Percentiles rank a stretch among this genome's conserved stretches.
phyloP scores from a whole-genome alignment of 2,329 filamentous ascomycete species.

The Aspergillus caelatus region DNA sequence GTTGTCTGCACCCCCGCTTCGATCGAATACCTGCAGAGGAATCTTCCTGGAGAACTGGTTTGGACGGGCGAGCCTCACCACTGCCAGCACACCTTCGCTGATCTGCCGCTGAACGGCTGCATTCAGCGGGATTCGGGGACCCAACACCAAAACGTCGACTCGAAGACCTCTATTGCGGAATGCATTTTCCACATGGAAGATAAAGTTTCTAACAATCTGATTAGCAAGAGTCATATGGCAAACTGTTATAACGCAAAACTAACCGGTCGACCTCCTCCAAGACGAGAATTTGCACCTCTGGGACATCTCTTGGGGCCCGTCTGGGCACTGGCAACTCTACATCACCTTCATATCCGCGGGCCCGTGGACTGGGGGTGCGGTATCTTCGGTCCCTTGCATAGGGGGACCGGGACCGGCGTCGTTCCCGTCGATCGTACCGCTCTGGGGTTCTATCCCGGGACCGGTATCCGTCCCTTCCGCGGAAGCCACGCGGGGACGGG shows the following conservation, averaged over 20 bases:
- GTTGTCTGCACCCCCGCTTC: conserved; percentile 71
- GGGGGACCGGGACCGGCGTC: conserved; percentile 72
- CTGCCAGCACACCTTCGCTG: conserved; percentile 82
- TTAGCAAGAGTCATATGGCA: background rate
- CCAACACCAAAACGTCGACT: conserved; percentile 78
- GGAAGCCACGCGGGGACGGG: conserved; percentile 61
- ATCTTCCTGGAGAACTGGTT: conserved; percentile 74
- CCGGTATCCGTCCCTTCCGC: conserved; percentile 66
- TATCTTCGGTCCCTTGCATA: conserved; percentile 64
- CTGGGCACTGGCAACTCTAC: conserved; percentile 71
- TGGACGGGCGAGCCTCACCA: conserved; percentile 72
- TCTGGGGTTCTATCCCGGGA: conserved; percentile 50
- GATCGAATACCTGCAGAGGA: conserved; percentile 82
- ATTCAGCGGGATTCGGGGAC: conserved; percentile 73
- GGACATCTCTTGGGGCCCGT: conserved; percentile 73
- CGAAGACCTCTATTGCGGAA: conserved; percentile 73
- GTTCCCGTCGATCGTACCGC: conserved; percentile 55
- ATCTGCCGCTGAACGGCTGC: conserved; percentile 84
- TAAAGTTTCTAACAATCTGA: conserved; percentile 64
- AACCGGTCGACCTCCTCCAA: conserved; percentile 71
- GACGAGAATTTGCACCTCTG: conserved; percentile 86
- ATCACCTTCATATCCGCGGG: conserved; percentile 59
- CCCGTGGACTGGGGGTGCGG: conserved; percentile 70
- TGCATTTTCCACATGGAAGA: conserved; percentile 76
- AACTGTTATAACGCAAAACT: conserved; percentile 13